These are phyloP conservation scores for Entomortierella chlamydospora DNA, from an alignment of 192 early-diverging fungal species.

Conservation along the genomic window DNA sequence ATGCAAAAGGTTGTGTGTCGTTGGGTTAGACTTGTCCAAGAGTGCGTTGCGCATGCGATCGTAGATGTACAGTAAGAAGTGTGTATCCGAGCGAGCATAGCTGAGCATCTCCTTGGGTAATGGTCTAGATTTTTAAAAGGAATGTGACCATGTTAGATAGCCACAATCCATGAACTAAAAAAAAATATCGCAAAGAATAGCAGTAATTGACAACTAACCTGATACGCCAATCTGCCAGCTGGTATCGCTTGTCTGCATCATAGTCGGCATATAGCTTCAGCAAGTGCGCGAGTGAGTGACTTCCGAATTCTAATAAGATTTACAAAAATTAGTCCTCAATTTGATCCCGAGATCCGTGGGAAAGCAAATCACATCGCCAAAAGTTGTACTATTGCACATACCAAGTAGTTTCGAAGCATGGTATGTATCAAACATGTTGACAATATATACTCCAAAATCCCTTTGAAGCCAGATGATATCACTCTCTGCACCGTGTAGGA, in stretches of 20 bases:
- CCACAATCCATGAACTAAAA: neutral
- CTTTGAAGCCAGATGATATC: constrained; percentile 98
- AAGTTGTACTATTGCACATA: constrained; percentile 10
- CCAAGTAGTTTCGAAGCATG: constrained; percentile 89
- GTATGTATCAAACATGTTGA: constrained; percentile 97
- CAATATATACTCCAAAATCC: constrained; percentile 97
- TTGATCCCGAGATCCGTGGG: too few relatives aligned
- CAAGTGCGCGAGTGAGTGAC: constrained; percentile 86
- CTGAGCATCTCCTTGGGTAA: constrained; percentile 90
- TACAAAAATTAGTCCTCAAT: too few relatives aligned
- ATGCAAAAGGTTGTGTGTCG: constrained; percentile 74
- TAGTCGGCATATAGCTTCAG: constrained; percentile 82
- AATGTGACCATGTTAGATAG: constrained; percentile 1
- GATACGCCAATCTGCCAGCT: constrained; percentile 98
- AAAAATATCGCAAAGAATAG: neutral
- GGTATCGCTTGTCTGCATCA: constrained; percentile 92
- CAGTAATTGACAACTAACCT: constrained; percentile 63
- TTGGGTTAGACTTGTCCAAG: constrained; percentile 70
- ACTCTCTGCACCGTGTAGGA: constrained; percentile 94
- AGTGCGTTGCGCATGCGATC: constrained; percentile 92
- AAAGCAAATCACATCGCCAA: neutral
- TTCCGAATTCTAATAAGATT: constrained; percentile 65
- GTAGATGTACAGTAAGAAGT: constrained; percentile 95
- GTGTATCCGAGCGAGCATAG: constrained; percentile 96
- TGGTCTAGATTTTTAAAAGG: constrained; percentile 61